Evolutionary conservation across 1,284 basidiomycete genomes (phyloP), one percentile per base, ranked within the genome.

Genomic region (Cryptococcus sp.): DNA sequence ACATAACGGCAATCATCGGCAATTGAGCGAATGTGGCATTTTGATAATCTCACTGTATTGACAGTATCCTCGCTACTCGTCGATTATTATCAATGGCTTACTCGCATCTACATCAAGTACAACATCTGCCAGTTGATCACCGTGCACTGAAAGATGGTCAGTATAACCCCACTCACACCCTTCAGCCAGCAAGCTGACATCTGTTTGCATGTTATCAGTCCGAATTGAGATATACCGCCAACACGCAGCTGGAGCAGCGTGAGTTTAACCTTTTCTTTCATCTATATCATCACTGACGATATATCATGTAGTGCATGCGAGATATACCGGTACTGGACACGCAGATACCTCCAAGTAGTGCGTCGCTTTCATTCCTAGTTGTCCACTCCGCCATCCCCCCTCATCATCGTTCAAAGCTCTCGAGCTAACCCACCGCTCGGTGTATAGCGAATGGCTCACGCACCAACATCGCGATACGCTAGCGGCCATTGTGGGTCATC

Each of bases 401-500:
- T 52, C 44, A 53, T 16, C 55, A 26, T 34, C 37, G 54, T 50
- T 25, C n/a, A 11, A 19, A 46, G 39, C 16, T 70, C 25, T 50
- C 43, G 39, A 46, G 43, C 50, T 54, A 38, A 57, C n/a, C 10
- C 11, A 40, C 26, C 15, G 16, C 37, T 19, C 29, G 2, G 5
- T 13, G 29, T 15, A 3, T 66, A 97, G 95, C 79, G 95, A 99
- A 77, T 98, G 95, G 94, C 79, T 95, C 55, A 95, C 93, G 13
- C 92, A 98, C 79, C 95, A 99, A 76, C 93, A 96, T 78, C 86
- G 95, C 44, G 95, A 99, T 76, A 97, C 94, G 1, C 82, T 92
- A 59, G 82, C 94, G 23, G 89, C 93, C 10, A 93, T 98, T 62
- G 86, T 95, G 45, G 93, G 94, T 2, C 94, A 99, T 76, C 85